Evolutionary conservation across 2,329 filamentous ascomycete genomes (phyloP), one percentile per base, ranked within the genome.

Genomic region (Fonsecaea erecta): DNA sequence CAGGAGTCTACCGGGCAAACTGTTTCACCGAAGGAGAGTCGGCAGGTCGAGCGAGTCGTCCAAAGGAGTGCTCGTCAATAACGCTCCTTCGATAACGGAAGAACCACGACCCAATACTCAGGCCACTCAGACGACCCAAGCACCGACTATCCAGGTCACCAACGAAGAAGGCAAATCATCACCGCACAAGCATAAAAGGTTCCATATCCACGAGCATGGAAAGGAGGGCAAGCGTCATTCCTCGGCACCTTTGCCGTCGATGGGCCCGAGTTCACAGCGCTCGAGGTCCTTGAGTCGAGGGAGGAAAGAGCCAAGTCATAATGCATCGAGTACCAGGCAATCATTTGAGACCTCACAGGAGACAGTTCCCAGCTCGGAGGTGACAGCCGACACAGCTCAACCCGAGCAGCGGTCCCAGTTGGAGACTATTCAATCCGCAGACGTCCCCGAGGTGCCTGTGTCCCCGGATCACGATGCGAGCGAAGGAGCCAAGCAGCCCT

Each of bases 81-180:
- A 59, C 67, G 72, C 63, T 24, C 32, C 68, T 60, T 57, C 63
- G 43, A 68, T 73, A 46, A 67, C 72, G 43, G 69, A 72, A 56
- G 71, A 71, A 14, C 48, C 61, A 16, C 66, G 69, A 30, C 69
- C 69, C n/a, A 63, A 28, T 34, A 64, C 65, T 24, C 63, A 62
- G 46, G 70, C 70, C 30, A 66, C 73, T 2, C 74, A 66, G 43
- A 71, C 70, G 28, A 66, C 73, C 2, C 74, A 79, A 60, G 83
- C 88, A 34, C 92, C 92, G 1, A 84, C 87, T 1, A 93, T 96
- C 66, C 90, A 95, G 63, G 84, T 96, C 28, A 95, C 88, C 0
- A 85, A 86, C 64, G 90, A 92, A 62, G 78, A 84, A 61, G 72
- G 69, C 7, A 64, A 70, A 5, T 55, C 46, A 16, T 64, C 71